Evolutionary conservation across 306 rosid genomes (phyloP), one percentile per base, ranked within the genome.

Genomic region (Gastrolobium bilobum): DNA sequence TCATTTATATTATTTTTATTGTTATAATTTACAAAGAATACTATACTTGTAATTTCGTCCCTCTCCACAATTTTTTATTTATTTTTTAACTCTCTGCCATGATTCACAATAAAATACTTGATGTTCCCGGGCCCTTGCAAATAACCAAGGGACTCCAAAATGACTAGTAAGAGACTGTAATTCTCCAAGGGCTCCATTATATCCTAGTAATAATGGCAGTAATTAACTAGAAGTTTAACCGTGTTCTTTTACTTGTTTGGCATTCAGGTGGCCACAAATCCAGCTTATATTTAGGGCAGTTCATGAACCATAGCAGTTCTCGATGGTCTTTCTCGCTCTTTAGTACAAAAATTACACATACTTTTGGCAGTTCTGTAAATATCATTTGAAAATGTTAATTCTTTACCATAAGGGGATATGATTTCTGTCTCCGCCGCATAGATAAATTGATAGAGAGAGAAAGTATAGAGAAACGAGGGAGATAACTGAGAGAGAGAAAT

Each of bases 101-200:
- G 26, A 20, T 20, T 20, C 26, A 39, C 54, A 26, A 29, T 1
- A 29, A 43, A 66, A 66, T 46, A 44, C 39, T 26, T 10, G 3
- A 43, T 66, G 34, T 26, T 63, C 56, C 77, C 3, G 37, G 71
- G 37, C 52, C 37, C 35, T 37, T 38, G 83, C 77, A 26, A 15
- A 71, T 0, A 42, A 57, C 40, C 35, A 79, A 79, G 6, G 30
- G 47, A 69, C 4, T 54, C 59, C 43, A 69, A 52, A 20, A 78
- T 4, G 6, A 60, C 13, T 11, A 78, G 40, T 13, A 68, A n/a
- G 26, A 58, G 8, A 20, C 7, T 20, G 26, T 20, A 46, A 20
- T 35, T 68, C 37, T 34, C 31, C 5, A 33, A 30, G 59, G 7
- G 2, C 26, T 56, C 37, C 47, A 68, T 68, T 58, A 68, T 47